Percentiles rank a stretch among this genome's conserved stretches.
phyloP scores from a whole-genome alignment of 2,329 filamentous ascomycete species.

The Phialocephala sp. region DNA sequence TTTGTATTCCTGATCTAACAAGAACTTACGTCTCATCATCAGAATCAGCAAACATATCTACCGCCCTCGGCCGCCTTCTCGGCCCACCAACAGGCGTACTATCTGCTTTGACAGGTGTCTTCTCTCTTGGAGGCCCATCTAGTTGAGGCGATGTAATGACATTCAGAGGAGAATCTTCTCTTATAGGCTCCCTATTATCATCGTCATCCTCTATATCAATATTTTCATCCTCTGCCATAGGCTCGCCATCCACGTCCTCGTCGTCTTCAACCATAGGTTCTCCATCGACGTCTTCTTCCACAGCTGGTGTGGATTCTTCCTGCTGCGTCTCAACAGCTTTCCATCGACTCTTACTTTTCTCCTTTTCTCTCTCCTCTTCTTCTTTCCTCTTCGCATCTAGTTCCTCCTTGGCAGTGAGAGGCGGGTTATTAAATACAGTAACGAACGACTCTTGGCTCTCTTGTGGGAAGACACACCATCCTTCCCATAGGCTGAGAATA shows the following conservation, averaged over 20 bases:
- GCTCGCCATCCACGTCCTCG: slow-evolving; percentile 46
- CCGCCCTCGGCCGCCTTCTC: slow-evolving; percentile 63
- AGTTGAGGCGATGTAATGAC: background rate
- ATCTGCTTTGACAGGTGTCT: slow-evolving; percentile 14
- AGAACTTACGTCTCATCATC: slow-evolving; percentile 50
- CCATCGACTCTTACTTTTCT: slow-evolving; percentile 41
- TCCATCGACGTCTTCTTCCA: slow-evolving; percentile 57
- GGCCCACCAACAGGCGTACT: slow-evolving; percentile 30
- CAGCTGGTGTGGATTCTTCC: slow-evolving; percentile 43
- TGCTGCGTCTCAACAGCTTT: slow-evolving; percentile 49
- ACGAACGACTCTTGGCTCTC: slow-evolving; percentile 75
- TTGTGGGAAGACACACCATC: slow-evolving; percentile 75
- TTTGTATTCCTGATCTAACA: background rate
- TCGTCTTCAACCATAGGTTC: slow-evolving; percentile 58
- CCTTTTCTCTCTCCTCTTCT: slow-evolving; percentile 38
- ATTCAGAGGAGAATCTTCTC: slow-evolving; percentile 1
- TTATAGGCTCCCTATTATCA: slow-evolving; percentile 10
- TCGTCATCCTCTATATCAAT: slow-evolving; percentile 41
- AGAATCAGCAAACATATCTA: slow-evolving; percentile 87
- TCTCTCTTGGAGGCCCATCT: slow-evolving; percentile 32
- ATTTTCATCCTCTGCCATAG: slow-evolving; percentile 51
- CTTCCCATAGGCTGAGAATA: slow-evolving; percentile 65
- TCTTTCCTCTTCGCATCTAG: slow-evolving; percentile 43
- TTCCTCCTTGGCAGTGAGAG: slow-evolving; percentile 52
- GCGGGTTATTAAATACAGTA: slow-evolving; percentile 73